A percentile compares a stretch with the other conserved stretches of the same genome.
Evolutionary conservation across 768 basidiomycete genomes (phyloP).

Genomic region (Phallus indusiatus): DNA sequence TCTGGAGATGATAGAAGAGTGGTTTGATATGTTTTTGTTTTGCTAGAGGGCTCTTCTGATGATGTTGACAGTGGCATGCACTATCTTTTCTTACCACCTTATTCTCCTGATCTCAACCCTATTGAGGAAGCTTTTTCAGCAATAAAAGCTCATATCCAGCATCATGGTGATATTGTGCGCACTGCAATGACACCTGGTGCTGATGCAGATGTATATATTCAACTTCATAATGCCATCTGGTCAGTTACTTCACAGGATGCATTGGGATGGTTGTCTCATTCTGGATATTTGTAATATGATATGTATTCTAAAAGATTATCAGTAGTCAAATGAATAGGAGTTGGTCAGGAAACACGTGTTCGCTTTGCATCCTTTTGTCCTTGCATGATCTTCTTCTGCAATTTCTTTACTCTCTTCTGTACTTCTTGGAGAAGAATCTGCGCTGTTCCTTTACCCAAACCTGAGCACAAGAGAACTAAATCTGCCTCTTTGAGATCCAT

Average conservation of each 20-base stretch:
- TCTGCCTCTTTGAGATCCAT: too few relatives aligned
- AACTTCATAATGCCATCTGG: background rate
- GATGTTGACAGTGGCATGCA: background rate
- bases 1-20: background rate
- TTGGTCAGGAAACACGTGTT: too few relatives aligned
- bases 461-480: too few relatives aligned
- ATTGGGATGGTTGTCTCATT: slow-evolving; percentile 9
- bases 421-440: too few relatives aligned
- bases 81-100: slow-evolving; percentile 20
- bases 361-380: too few relatives aligned
- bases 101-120: slow-evolving; percentile 24
- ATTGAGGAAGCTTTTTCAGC: slow-evolving; percentile 23
- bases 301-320: too few relatives aligned
- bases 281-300: slow-evolving; percentile 15
- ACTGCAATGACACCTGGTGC: background rate
- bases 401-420: too few relatives aligned
- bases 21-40: background rate
- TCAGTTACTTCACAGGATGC: slow-evolving; percentile 1
- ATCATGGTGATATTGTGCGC: background rate
- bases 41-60: background rate
- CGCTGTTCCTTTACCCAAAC: too few relatives aligned
- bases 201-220: background rate
- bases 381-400: too few relatives aligned
- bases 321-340: too few relatives aligned
- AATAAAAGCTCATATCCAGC: too few relatives aligned